Evolutionary conservation across 345 rosid species (phyloP), one percentile per base, ranked within the genome.

Genomic region (Gossypioides kirkii): DNA sequence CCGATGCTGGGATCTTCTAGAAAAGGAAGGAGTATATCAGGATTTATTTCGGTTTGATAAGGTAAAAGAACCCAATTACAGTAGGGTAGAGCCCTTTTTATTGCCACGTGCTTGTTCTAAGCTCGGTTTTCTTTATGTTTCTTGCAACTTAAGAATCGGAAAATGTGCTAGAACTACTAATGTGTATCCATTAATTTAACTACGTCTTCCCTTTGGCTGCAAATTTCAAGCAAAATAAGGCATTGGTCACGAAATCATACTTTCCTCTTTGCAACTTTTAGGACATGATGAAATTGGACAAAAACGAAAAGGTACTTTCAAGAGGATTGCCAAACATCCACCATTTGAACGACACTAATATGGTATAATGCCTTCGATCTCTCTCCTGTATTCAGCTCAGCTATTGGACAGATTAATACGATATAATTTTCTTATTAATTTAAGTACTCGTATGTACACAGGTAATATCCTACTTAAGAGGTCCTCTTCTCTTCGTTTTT

Each of bases 211-310:
- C 58, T 47, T 47, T 26, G 28, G 26, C 9, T 28, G 18, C 64
- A 60, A 60, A 60, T 28, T 14, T 60, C 26, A 13, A 28, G 38
- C 4, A 28, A 23, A 61, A 59, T 0, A 10, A 22, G 11, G 52
- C 63, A 25, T 36, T 54, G 50, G 16, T 60, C 11, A 26, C 64
- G 41, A 61, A 54, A 55, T 23, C 61, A 63, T 41, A 66, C 16
- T 59, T 18, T 64, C 18, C 16, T 52, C 53, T 69, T 73, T 53
- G 22, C 17, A 46, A 52, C 72, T 68, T 76, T 63, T 77, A 94
- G 98, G 98, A 90, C 56, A 82, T 94, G 78, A 92, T 94, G 96
- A 83, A 80, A 66, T 84, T 94, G 81, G 96, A 92, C 71, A 86
- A 90, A 84, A 86, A 79, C 28, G 87, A 89, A 76, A 81, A 85